Base-by-base conservation (phyloP, 208 protist species). In the Trypanosoma cruzi region DNA sequence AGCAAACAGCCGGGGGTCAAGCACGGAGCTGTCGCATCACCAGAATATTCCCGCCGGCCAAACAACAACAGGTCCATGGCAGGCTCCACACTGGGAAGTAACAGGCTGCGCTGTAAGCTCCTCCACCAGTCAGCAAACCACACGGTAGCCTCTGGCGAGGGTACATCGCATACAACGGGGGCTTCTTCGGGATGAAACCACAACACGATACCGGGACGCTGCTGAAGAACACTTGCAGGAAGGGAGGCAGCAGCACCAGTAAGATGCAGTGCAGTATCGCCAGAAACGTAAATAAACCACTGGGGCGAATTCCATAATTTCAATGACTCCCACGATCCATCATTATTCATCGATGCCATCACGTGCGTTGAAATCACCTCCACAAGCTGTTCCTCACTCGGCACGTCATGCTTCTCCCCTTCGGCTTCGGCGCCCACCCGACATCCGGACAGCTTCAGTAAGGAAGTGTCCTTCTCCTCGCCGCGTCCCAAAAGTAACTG, bases 261-360 rank as follows among this genome's bases (percentile, higher is more conserved):
- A 13, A 63, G 13, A 22, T 37, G 50, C 31, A 70, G 53, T 2
- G 31, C 42, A 44, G 26, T 63, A 40, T 71, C 55, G 34, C 65
- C 65, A 42, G 55, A 7, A 20, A 63, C 26, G 32, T 56, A 63
- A 26, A 71, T 24, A 63, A 71, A 61, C 34, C 53, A 71, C 24
- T 56, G 3, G 32, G 55, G 44, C 5, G 29, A 49, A 6, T 13
- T 54, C n/a, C 31, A 34, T 11, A 54, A 34, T 8, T 20, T 26
- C 49, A 26, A 40, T 22, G 10, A 24, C 37, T 29, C 26, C 29
- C 29, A 14, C 36, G 13, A 8, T 28, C 24, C 34, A 24, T 28
- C 31, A 28, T 29, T 29, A 36, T 44, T 6, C 20, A 14, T 52
- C 40, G 13, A n/a, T 56, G 44, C 28, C 48, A 54, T n/a, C 10